Percentiles rank a stretch among this genome's conserved stretches.
These are phyloP conservation scores for Lactarius indigo DNA, from an alignment of 768 basidiomycete genomes.

Conservation along the genomic window DNA sequence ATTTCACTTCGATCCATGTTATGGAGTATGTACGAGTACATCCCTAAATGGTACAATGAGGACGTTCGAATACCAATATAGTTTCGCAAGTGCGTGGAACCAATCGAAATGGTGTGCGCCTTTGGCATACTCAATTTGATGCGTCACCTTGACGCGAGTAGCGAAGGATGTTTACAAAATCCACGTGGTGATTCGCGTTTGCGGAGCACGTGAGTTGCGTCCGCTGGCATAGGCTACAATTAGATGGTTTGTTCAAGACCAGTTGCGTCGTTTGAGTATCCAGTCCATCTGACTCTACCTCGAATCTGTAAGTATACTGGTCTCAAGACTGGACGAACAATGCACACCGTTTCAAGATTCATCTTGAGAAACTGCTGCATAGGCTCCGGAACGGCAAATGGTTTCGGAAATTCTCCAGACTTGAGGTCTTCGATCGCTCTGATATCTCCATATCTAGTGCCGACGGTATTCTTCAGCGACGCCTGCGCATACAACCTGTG, in stretches of 20 bases:
- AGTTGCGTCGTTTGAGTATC: constrained; percentile 21
- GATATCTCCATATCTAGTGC: constrained; percentile 17
- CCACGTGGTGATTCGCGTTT: constrained; percentile 2
- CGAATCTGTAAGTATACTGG: neutral
- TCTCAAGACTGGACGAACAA: neutral
- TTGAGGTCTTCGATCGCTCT: constrained; percentile 15
- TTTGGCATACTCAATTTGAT: neutral
- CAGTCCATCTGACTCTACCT: constrained; percentile 22
- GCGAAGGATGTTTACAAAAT: constrained; percentile 4
- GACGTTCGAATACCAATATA: neutral
- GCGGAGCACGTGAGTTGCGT: neutral
- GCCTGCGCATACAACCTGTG: constrained; percentile 12
- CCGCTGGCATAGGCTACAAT: neutral
- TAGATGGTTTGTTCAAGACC: constrained; percentile 6
- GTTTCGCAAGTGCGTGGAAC: neutral
- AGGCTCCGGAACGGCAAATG: constrained; percentile 17
- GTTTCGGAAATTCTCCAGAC: constrained; percentile 19
- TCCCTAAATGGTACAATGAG: neutral
- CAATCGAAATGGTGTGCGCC: neutral
- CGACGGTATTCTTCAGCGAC: constrained; percentile 9
- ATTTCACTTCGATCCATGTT: neutral
- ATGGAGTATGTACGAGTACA: constrained; percentile 13
- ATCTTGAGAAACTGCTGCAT: constrained; percentile 15
- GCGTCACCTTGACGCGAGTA: neutral
- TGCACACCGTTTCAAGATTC: constrained; percentile 16